Conservation (phyloP, 2,329 filamentous ascomycete genomes). For the Xylariales sp. region DNA sequence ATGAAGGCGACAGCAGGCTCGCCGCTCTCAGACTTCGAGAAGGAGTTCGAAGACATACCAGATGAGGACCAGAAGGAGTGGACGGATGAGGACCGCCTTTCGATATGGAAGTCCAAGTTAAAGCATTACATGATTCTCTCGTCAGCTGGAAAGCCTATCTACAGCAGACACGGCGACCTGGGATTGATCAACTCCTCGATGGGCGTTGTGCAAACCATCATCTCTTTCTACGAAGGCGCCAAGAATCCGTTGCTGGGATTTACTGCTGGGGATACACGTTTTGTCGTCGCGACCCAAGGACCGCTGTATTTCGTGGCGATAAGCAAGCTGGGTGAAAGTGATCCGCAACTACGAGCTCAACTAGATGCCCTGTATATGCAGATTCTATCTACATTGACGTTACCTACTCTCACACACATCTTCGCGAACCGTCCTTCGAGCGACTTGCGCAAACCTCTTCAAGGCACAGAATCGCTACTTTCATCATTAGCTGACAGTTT, state of each 20-base stretch:
- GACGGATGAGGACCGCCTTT: conserved; percentile 56
- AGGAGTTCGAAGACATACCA: conserved; percentile 74
- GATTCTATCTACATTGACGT: conserved; percentile 88
- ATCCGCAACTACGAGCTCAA: conserved; percentile 79
- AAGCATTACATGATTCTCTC: conserved; percentile 98
- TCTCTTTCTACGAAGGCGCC: conserved; percentile 87
- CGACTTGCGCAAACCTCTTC: conserved; percentile 80
- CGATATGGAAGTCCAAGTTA: conserved; percentile 81
- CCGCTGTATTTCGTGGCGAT: conserved; percentile 92
- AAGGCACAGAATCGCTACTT: conserved; percentile 86
- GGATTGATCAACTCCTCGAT: conserved; percentile 89
- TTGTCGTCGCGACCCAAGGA: conserved; percentile 79
- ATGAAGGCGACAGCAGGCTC: conserved; percentile 36
- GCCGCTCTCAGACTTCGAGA: conserved; percentile 62
- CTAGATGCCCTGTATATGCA: conserved; percentile 97
- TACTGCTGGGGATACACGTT: conserved; percentile 78
- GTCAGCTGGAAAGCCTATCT: conserved; percentile 94
- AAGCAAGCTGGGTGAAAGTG: conserved; percentile 87
- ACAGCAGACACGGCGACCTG: conserved; percentile 89
- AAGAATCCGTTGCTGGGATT: conserved; percentile 77
- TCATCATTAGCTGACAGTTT: conserved; percentile 93
- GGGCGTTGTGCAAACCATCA: conserved; percentile 93
- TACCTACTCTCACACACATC: conserved; percentile 80
- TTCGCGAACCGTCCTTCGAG: conserved; percentile 91
- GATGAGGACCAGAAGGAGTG: conserved; percentile 40